Evolutionary conservation across 1,284 basidiomycete species (phyloP).

Genomic region (Austroboletus niveus): DNA sequence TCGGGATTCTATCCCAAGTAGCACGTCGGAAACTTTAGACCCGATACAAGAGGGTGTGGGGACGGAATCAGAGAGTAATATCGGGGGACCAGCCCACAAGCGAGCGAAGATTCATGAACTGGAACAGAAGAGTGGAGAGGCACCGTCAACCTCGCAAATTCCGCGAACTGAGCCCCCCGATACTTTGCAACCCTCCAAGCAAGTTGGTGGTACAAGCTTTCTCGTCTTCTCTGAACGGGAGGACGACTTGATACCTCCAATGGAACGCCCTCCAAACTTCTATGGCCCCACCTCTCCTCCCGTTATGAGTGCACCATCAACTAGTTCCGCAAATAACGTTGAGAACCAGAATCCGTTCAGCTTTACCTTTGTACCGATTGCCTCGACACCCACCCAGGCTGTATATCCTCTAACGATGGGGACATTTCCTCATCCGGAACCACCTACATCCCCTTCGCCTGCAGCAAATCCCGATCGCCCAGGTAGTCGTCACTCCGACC

Average conservation of each 20-base stretch:
- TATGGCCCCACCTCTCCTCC: conserved; percentile 42
- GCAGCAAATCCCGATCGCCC: conserved; percentile 39
- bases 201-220: conserved; percentile 36
- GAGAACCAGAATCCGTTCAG: conserved; percentile 55
- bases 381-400: conserved; percentile 50
- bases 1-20: conserved; percentile 47
- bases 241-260: conserved; percentile 49
- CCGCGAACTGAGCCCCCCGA: conserved; percentile 6
- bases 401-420: conserved; percentile 40
- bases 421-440: conserved; percentile 62
- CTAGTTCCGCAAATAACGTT: conserved; percentile 45
- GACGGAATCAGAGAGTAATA: conserved; percentile 36
- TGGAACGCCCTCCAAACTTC: conserved; percentile 49
- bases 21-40: conserved; percentile 42
- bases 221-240: conserved; percentile 43
- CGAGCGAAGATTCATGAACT: conserved; percentile 38
- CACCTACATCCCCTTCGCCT: conserved; percentile 69
- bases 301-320: conserved; percentile 31
- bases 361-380: conserved; percentile 52
- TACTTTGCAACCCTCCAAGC: conserved; percentile 5
- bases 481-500: conserved; percentile 34
- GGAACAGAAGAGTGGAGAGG: conserved; percentile 11
- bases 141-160: conserved; percentile 5
- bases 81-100: conserved; percentile 50
- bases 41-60: conserved; percentile 39